Evolutionary conservation across 176 grass and related monocot species (phyloP), one percentile per base, ranked within the genome.

Genomic region (Melocanna baccifera): DNA sequence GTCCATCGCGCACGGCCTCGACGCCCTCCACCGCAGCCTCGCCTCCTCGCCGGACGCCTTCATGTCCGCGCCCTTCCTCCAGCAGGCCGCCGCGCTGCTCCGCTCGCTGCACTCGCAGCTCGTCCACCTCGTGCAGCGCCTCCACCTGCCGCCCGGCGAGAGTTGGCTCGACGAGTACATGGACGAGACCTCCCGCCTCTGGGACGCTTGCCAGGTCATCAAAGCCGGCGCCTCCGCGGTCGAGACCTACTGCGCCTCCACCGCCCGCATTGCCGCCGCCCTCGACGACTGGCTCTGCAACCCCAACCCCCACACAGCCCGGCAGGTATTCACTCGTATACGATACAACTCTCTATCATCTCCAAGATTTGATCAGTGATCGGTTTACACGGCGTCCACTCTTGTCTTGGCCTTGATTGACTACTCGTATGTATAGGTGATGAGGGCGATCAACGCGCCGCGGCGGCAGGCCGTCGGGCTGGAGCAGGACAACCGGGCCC

Each of bases 101-200:
- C 86, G 92, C 0, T 86, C 89, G 0, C 80, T 94, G 12, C 92
- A 94, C 86, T 84, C 86, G 22, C 89, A 88, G 80, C 86, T 94
- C 1, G 72, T 90, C 4, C 71, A 81, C 50, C 86, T 94, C 4
- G 86, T 94, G 64, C 79, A 88, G 48, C 82, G 87, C 26, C 89
- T 94, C 9, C 92, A 94, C 81, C 89, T 94, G 40, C 92, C 92
- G 2, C 76, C 87, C 0, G 89, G 92, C 3, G 92, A 94, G 86
- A 76, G 86, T 71, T 94, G 92, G 92, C 92, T 94, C 0, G 92
- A 94, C 84, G 92, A 94, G 86, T 94, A 94, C 84, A 94, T 94
- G 92, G 92, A 94, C 83, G 92, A 94, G 83, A 94, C 83, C 59
- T 89, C 86, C 67, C 89, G 92, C 6, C 92, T 94, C 11, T 89